These are phyloP conservation scores for Apiotrichum montevideense DNA, from an alignment of 1,284 basidiomycete genomes.

Conservation along the genomic window DNA sequence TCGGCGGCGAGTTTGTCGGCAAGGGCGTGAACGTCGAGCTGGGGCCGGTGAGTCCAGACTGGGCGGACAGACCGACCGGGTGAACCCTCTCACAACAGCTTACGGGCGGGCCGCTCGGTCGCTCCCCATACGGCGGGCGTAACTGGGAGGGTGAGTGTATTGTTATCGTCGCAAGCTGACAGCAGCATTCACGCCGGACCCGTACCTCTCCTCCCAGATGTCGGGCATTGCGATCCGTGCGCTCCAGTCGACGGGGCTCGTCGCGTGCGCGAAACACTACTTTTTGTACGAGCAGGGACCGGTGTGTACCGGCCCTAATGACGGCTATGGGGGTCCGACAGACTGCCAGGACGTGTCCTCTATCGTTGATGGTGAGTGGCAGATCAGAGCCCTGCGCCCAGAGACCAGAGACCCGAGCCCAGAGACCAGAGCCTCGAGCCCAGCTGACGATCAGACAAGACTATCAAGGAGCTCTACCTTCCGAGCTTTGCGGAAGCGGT, in stretches of 20 bases:
- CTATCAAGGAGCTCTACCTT: slow-evolving; percentile 47
- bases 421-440: too few relatives aligned
- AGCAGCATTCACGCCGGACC: slow-evolving; percentile 44
- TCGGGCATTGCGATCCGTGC: slow-evolving; percentile 43
- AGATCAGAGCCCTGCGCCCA: too few relatives aligned
- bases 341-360: slow-evolving; percentile 29
- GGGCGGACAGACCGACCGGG: too few relatives aligned
- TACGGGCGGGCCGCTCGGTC: slow-evolving; percentile 47
- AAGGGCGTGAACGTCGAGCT: slow-evolving; percentile 44
- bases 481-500: slow-evolving; percentile 50
- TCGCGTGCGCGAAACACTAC: slow-evolving; percentile 47
- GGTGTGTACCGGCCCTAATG: slow-evolving; percentile 31
- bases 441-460: slow-evolving; percentile 34
- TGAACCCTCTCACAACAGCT: slow-evolving; percentile 23
- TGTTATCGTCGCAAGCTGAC: background rate
- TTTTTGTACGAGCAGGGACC: slow-evolving; percentile 46
- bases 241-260: slow-evolving; percentile 43
- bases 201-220: slow-evolving; percentile 44
- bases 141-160: slow-evolving; percentile 44
- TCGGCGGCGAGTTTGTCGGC: slow-evolving; percentile 50
- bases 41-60: slow-evolving; percentile 28
- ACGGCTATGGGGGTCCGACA: slow-evolving; percentile 25
- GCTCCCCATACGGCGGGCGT: slow-evolving; percentile 45
- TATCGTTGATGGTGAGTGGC: slow-evolving; percentile 33
- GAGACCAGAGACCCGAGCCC: too few relatives aligned